Evolutionary conservation across 371 early-diverging fungal genomes (phyloP).

Genomic region (Mucor irregularis): DNA sequence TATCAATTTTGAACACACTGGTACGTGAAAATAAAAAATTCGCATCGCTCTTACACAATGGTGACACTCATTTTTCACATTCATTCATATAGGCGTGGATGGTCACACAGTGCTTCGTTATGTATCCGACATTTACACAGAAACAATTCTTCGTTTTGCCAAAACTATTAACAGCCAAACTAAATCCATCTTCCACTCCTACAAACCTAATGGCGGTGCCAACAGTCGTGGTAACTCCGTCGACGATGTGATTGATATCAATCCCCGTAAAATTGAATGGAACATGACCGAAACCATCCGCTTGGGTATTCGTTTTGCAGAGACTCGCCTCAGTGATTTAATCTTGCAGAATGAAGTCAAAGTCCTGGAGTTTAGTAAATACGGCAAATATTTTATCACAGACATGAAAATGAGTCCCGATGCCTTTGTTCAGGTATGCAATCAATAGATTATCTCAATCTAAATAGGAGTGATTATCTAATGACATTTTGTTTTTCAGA

Average conservation of each 20-base stretch:
- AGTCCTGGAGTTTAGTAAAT: constrained; percentile 61
- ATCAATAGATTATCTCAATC: not conserved
- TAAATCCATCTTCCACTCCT: constrained; percentile 49
- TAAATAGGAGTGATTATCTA: not conserved
- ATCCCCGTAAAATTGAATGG: constrained; percentile 58
- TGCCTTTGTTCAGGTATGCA: constrained; percentile 67
- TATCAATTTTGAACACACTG: constrained; percentile 62
- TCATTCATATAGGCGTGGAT: constrained; percentile 46
- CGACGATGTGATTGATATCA: constrained; percentile 27
- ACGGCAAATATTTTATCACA: constrained; percentile 74
- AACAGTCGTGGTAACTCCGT: not conserved
- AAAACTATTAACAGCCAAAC: constrained; percentile 57
- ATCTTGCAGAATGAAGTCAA: constrained; percentile 65
- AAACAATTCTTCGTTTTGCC: constrained; percentile 57
- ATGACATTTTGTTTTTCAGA: constrained; percentile 34
- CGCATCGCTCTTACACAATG: not conserved
- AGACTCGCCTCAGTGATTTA: constrained; percentile 51
- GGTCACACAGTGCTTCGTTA: constrained; percentile 59
- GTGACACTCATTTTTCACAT: not conserved
- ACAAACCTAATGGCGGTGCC: constrained; percentile 4
- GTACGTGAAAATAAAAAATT: constrained; percentile 22
- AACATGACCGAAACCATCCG: constrained; percentile 39
- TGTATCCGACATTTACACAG: constrained; percentile 60
- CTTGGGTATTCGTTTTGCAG: constrained; percentile 55
- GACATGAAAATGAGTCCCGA: constrained; percentile 72